A percentile compares a stretch with the other conserved stretches of the same genome.
These are phyloP conservation scores for Acacia confusa DNA, from an alignment of 306 rosid genomes.

Conservation along the genomic window DNA sequence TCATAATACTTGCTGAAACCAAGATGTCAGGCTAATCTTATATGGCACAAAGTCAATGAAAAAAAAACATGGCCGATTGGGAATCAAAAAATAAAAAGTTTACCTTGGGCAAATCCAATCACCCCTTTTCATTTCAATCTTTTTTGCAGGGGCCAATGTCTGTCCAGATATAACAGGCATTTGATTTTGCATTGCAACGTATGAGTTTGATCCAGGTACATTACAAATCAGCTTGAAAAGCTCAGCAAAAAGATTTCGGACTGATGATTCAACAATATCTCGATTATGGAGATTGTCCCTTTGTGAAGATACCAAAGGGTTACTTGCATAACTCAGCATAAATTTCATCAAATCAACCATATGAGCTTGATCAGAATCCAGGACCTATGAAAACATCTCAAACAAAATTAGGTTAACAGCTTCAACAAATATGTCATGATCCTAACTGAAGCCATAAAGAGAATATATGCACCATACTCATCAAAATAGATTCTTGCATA, in stretches of 20 bases:
- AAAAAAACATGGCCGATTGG: conserved; percentile 21
- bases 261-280: conserved; percentile 68
- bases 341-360: conserved; percentile 88
- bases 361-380: conserved; percentile 61
- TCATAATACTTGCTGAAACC: neutral
- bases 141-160: conserved; percentile 43
- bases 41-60: neutral
- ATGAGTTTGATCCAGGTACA: conserved; percentile 48
- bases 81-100: neutral
- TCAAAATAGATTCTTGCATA: neutral
- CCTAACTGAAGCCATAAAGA: conserved; percentile 19
- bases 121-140: conserved; percentile 90
- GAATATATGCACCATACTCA: conserved; percentile 10
- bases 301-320: conserved; percentile 47
- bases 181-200: conserved; percentile 47
- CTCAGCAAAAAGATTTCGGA: conserved; percentile 66
- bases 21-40: conserved; percentile 10
- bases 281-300: conserved; percentile 45
- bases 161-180: conserved; percentile 48
- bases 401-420: conserved; percentile 27
- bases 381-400: conserved; percentile 43
- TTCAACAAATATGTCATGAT: neutral
- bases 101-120: conserved; percentile 96
- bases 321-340: conserved; percentile 79
- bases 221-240: conserved; percentile 61